phyloP scores from a whole-genome alignment of 1,139 yeast species.

The Wickerhamomyces sp. region DNA sequence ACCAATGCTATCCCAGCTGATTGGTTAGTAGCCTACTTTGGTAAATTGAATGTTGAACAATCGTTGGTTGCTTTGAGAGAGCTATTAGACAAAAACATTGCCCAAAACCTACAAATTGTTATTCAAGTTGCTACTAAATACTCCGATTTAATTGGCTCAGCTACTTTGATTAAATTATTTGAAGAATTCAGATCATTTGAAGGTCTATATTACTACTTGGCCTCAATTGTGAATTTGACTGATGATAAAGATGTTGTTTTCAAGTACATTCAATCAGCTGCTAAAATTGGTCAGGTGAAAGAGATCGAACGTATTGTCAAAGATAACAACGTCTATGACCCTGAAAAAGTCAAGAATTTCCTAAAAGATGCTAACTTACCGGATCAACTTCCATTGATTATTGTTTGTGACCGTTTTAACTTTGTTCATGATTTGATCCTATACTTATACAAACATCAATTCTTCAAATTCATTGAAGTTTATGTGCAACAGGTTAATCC shows the following conservation, averaged over 20 bases:
- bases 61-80: conserved; percentile 84
- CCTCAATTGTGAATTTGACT: conserved; percentile 88
- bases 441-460: conserved; percentile 91
- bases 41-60: conserved; percentile 92
- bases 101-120: conserved; percentile 87
- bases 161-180: conserved; percentile 78
- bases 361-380: conserved; percentile 90
- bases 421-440: conserved; percentile 91
- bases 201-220: conserved; percentile 90
- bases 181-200: conserved; percentile 91
- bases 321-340: conserved; percentile 90
- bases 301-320: conserved; percentile 96
- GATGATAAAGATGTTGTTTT: conserved; percentile 94
- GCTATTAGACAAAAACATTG: conserved; percentile 74
- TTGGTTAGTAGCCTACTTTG: conserved; percentile 91
- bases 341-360: conserved; percentile 96
- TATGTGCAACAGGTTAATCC: conserved; percentile 98
- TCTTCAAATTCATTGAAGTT: conserved; percentile 92
- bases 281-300: conserved; percentile 81
- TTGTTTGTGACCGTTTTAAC: conserved; percentile 90
- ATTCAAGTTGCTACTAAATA: conserved; percentile 96
- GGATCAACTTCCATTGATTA: conserved; percentile 93
- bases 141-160: conserved; percentile 88
- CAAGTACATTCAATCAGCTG: conserved; percentile 94
- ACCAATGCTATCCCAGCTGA: conserved; percentile 84